Conservation (phyloP, 805 yeast species). For the Candida gorgasii region DNA sequence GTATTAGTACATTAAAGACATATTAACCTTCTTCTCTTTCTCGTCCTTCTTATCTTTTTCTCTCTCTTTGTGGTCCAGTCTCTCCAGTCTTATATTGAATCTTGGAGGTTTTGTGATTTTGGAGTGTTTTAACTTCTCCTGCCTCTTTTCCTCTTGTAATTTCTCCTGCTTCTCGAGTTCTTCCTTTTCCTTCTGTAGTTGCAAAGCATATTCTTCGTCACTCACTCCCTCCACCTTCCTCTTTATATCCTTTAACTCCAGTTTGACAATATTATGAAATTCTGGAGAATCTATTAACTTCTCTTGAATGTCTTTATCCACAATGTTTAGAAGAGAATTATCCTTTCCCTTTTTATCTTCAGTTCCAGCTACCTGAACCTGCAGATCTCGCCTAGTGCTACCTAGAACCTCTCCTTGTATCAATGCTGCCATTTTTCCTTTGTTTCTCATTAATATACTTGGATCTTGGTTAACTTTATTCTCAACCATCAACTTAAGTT, state of each 20-base stretch:
- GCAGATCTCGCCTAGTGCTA: slow-evolving; percentile 15
- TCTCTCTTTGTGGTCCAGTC: not conserved
- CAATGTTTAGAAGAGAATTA: slow-evolving; percentile 35
- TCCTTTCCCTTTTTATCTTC: not conserved
- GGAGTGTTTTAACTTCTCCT: slow-evolving; percentile 15
- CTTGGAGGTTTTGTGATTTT: slow-evolving; percentile 38
- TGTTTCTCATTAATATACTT: slow-evolving; percentile 46
- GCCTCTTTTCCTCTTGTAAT: slow-evolving; percentile 15
- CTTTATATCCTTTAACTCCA: slow-evolving; percentile 35
- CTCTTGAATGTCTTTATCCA: slow-evolving; percentile 46
- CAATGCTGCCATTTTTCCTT: slow-evolving; percentile 51
- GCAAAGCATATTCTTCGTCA: slow-evolving; percentile 38
- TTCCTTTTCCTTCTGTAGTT: slow-evolving; percentile 22
- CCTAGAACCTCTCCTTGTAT: slow-evolving; percentile 50
- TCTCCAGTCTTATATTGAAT: slow-evolving; percentile 10
- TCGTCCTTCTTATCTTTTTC: slow-evolving; percentile 3
- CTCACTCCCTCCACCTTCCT: slow-evolving; percentile 33
- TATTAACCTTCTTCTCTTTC: slow-evolving; percentile 1
- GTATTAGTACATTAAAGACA: slow-evolving; percentile 21
- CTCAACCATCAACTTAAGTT: slow-evolving; percentile 45
- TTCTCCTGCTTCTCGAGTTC: slow-evolving; percentile 1
- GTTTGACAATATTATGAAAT: slow-evolving; percentile 32
- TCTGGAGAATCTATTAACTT: slow-evolving; percentile 44
- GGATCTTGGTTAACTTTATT: slow-evolving; percentile 51
- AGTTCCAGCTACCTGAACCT: not conserved